Percentiles rank a stretch among this genome's conserved stretches.
phyloP scores from a whole-genome alignment of 225 moss, liverwort and hornwort genomes.

The Antitrichia curtipendula region DNA sequence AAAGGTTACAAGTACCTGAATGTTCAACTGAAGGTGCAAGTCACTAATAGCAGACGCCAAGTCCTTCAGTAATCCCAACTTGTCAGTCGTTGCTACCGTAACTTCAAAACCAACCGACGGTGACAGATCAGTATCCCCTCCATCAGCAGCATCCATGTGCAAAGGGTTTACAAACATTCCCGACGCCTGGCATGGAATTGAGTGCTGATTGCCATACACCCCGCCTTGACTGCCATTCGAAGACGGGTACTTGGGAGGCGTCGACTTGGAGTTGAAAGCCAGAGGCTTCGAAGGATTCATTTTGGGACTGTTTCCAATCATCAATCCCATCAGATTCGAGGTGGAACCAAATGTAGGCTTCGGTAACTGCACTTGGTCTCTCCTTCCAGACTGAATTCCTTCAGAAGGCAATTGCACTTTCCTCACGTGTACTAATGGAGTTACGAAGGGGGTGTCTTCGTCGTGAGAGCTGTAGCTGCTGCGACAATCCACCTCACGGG shows the following conservation, averaged over 20 bases:
- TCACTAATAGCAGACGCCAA: slow-evolving; percentile 64
- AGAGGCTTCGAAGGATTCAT: slow-evolving; percentile 29
- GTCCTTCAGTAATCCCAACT: slow-evolving; percentile 63
- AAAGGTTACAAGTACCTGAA: slow-evolving; percentile 25
- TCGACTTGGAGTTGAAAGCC: slow-evolving; percentile 11
- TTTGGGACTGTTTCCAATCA: slow-evolving; percentile 51
- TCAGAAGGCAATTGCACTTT: slow-evolving; percentile 49
- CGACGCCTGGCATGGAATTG: slow-evolving; percentile 20
- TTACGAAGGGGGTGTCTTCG: slow-evolving; percentile 2
- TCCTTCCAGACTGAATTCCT: background rate
- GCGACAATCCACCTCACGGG: slow-evolving; percentile 28
- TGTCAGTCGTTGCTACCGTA: slow-evolving; percentile 65
- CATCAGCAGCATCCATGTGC: slow-evolving; percentile 46
- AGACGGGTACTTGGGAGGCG: slow-evolving; percentile 5
- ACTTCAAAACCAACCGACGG: slow-evolving; percentile 58
- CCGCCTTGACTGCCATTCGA: background rate
- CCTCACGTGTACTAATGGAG: slow-evolving; percentile 62
- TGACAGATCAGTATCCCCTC: background rate
- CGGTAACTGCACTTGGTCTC: slow-evolving; percentile 2
- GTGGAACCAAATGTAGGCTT: slow-evolving; percentile 83
- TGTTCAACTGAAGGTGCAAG: slow-evolving; percentile 46
- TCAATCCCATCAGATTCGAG: slow-evolving; percentile 53
- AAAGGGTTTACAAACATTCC: slow-evolving; percentile 52
- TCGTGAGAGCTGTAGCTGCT: background rate
- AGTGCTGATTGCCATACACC: background rate